A percentile compares a stretch with the other conserved stretches of the same genome.
These are phyloP conservation scores for Mariannaea sp. DNA, from an alignment of 2,329 filamentous ascomycete genomes.

Conservation along the genomic window DNA sequence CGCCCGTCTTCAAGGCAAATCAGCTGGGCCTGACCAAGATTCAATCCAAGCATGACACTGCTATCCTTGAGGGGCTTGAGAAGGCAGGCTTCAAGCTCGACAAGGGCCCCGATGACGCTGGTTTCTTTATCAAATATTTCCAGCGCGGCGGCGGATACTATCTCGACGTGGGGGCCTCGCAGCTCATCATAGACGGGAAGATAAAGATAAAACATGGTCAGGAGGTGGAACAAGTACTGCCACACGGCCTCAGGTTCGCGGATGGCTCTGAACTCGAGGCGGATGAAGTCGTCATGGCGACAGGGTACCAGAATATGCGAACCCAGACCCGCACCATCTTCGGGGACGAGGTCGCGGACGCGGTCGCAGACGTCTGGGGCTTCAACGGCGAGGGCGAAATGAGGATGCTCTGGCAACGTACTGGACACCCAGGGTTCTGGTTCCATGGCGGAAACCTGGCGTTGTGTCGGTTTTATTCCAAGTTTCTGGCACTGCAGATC, in stretches of 20 bases:
- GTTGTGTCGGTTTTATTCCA: constrained; percentile 64
- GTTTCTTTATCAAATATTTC: constrained; percentile 66
- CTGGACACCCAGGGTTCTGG: constrained; percentile 68
- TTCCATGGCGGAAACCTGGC: constrained; percentile 69
- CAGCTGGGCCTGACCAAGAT: constrained; percentile 43
- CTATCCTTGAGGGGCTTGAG: constrained; percentile 50
- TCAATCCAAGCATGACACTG: constrained; percentile 45
- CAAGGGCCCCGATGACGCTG: constrained; percentile 58
- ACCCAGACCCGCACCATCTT: constrained; percentile 64
- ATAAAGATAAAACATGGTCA: constrained; percentile 66
- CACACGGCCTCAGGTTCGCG: constrained; percentile 50
- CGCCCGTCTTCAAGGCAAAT: constrained; percentile 12
- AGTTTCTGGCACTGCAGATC: constrained; percentile 57
- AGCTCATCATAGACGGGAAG: constrained; percentile 66
- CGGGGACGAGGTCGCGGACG: constrained; percentile 63
- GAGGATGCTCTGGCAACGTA: constrained; percentile 61
- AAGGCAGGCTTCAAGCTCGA: constrained; percentile 66
- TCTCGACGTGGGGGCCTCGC: constrained; percentile 68
- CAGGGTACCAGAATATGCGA: constrained; percentile 71
- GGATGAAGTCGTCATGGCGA: constrained; percentile 67
- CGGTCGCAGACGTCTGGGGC: constrained; percentile 65
- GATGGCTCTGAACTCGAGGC: constrained; percentile 63
- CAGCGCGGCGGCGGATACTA: constrained; percentile 72
- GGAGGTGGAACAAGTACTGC: constrained; percentile 57
- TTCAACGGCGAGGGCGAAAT: constrained; percentile 62